Conservation (phyloP, 2,329 filamentous ascomycete species). For the Penicillium sp. region DNA sequence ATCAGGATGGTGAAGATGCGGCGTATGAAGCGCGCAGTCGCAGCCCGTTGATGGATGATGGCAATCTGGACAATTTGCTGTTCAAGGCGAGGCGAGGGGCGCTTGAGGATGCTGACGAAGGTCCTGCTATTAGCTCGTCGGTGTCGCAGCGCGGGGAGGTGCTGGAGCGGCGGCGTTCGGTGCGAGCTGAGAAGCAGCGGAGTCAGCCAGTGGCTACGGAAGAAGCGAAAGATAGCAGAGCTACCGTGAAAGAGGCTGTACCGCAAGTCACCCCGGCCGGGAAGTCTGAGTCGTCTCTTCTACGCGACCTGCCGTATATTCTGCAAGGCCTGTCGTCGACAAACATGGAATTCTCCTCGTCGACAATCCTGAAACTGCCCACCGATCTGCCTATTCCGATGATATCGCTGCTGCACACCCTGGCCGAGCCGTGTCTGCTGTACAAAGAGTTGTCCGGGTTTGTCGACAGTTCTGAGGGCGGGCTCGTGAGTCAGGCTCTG, state of each 20-base stretch:
- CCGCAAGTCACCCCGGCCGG: constrained; percentile 15
- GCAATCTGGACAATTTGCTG: constrained; percentile 35
- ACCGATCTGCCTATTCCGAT: constrained; percentile 76
- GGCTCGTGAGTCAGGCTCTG: constrained; percentile 87
- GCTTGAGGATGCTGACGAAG: constrained; percentile 28
- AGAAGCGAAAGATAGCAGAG: constrained; percentile 19
- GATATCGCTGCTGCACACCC: constrained; percentile 77
- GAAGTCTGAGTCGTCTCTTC: constrained; percentile 57
- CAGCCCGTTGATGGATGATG: constrained; percentile 39
- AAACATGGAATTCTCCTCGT: constrained; percentile 70
- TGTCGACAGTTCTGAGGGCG: constrained; percentile 73
- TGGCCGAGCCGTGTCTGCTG: constrained; percentile 90
- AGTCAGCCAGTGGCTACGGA: constrained; percentile 16
- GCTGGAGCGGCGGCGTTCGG: constrained; percentile 24
- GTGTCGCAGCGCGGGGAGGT: constrained; percentile 33
- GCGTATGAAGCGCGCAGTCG: constrained; percentile 26
- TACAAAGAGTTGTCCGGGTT: constrained; percentile 79
- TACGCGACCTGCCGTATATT: constrained; percentile 85
- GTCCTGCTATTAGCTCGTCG: constrained; percentile 38
- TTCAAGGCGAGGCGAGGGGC: constrained; percentile 23
- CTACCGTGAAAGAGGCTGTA: constrained; percentile 17
- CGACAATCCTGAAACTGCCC: constrained; percentile 70
- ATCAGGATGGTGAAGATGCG: constrained; percentile 21
- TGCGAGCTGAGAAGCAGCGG: constrained; percentile 19
- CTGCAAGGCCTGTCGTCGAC: constrained; percentile 87